These are phyloP conservation scores for Leucocoprinus leucothites DNA, from an alignment of 768 basidiomycete species.

Conservation along the genomic window DNA sequence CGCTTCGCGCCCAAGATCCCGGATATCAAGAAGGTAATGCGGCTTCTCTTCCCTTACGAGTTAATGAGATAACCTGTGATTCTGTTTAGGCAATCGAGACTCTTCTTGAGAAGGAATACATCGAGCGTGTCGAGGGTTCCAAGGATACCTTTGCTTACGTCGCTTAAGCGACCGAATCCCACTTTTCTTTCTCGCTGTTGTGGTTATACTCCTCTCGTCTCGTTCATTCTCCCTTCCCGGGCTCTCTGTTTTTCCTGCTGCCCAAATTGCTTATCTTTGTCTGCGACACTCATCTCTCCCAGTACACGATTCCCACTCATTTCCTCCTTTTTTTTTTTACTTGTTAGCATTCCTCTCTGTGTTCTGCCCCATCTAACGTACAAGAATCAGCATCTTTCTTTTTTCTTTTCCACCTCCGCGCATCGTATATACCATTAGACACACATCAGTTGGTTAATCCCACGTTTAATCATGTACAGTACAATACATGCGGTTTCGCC, in stretches of 20 bases:
- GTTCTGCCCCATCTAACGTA: conserved; percentile 3
- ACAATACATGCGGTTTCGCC: neutral
- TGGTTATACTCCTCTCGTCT: neutral
- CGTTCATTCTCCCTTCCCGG: neutral
- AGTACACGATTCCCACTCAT: neutral
- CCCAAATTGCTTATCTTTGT: neutral
- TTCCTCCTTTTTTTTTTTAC: no score
- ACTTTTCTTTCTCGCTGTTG: conserved; percentile 2
- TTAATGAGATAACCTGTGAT: conserved; percentile 15
- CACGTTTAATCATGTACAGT: conserved; percentile 11
- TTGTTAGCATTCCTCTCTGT: neutral
- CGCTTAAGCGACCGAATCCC: conserved; percentile 38
- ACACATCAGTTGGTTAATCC: conserved; percentile 10
- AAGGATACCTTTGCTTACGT: conserved; percentile 85
- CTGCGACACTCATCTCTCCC: neutral
- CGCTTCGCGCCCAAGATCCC: conserved; percentile 92
- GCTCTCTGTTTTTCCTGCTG: conserved; percentile 5
- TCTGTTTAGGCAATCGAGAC: conserved; percentile 75
- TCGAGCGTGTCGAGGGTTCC: conserved; percentile 90
- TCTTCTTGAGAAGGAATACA: conserved; percentile 94
- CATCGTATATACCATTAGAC: conserved; percentile 15
- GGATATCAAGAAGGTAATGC: conserved; percentile 87
- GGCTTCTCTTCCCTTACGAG: neutral
- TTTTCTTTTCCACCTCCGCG: neutral
- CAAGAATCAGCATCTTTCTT: conserved; percentile 9